Evolutionary conservation across 129 eudicot species (phyloP), one percentile per base, ranked within the genome.

Genomic region (Centrapalus pauciflorus): DNA sequence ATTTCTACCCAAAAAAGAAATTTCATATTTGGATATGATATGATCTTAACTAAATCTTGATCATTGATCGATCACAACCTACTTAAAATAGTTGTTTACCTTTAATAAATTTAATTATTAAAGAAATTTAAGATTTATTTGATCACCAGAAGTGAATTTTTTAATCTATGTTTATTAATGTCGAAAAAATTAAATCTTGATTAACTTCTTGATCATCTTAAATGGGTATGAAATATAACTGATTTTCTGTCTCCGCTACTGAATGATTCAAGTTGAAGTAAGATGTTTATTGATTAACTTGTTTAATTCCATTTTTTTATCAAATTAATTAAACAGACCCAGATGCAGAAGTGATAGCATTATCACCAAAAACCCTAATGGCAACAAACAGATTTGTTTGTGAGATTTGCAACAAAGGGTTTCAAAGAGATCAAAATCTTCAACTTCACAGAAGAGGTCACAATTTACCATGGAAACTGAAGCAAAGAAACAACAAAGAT

Each of bases 371-470:
- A 43, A 80, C 93, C 27, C 76, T 90, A 26, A 60, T 90, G 72
- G 84, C 97, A 46, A 87, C 97, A 63, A 90, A 90, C 74, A 82
- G 95, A 72, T 90, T 90, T 65, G 87, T 90, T 26, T 90, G 97
- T 64, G 97, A 90, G 80, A 80, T 90, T n/a, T 90, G 97, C 87
- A 90, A 87, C 85, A 90, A 87, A 80, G 97, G 97, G 69, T 90
- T 90, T 75, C 95, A 90, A 38, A 90, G 97, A 34, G 97, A 90
- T 64, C 97, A 90, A 48, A 90, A 90, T 25, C 81, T 90, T 1
- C 97, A 90, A 61, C 93, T 90, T 8, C 97, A 90, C 37, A 84
- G 97, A 68, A 82, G 97, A 73, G 97, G 97, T 13, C 97, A 90
- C 58, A 90, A 87, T 63, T 59, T 90, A 19, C 97, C 97, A 67